These are phyloP conservation scores for Calonectria ilicicola DNA, from an alignment of 2,329 filamentous ascomycete species.

Conservation along the genomic window DNA sequence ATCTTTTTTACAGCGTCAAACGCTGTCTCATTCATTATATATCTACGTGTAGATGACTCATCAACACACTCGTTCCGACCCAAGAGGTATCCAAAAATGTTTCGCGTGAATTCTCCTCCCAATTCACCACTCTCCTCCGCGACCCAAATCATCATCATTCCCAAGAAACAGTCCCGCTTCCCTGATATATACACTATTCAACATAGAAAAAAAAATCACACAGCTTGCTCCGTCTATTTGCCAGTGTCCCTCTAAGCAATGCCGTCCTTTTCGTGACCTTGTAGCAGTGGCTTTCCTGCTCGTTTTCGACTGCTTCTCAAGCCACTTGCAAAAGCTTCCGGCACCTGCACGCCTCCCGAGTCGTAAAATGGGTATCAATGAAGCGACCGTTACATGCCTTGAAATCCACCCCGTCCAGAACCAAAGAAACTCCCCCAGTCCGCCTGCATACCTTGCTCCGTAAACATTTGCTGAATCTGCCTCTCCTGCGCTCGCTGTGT, in stretches of 20 bases:
- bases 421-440: conserved; percentile 63
- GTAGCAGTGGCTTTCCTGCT: conserved; percentile 15
- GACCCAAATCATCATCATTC: conserved; percentile 21
- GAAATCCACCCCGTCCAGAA: conserved; percentile 56
- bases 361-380: conserved; percentile 55
- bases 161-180: conserved; percentile 24
- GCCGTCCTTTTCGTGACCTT: conserved; percentile 21
- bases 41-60: conserved; percentile 13
- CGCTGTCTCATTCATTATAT: conserved; percentile 24
- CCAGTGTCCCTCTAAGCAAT: conserved; percentile 28
- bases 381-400: conserved; percentile 54
- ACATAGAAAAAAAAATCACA: conserved; percentile 14
- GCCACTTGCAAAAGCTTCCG: conserved; percentile 36
- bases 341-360: conserved; percentile 41
- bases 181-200: conserved; percentile 22
- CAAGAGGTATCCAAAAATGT: conserved; percentile 11
- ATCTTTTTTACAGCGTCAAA: not conserved
- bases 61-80: conserved; percentile 13
- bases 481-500: conserved; percentile 50
- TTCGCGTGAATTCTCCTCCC: not conserved
- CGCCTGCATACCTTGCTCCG: conserved; percentile 57
- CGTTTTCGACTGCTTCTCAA: conserved; percentile 1
- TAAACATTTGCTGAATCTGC: conserved; percentile 64
- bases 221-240: conserved; percentile 29
- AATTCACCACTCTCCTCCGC: conserved; percentile 8